Evolutionary conservation across 768 basidiomycete species (phyloP).

Genomic region (Mycena epipterygia): DNA sequence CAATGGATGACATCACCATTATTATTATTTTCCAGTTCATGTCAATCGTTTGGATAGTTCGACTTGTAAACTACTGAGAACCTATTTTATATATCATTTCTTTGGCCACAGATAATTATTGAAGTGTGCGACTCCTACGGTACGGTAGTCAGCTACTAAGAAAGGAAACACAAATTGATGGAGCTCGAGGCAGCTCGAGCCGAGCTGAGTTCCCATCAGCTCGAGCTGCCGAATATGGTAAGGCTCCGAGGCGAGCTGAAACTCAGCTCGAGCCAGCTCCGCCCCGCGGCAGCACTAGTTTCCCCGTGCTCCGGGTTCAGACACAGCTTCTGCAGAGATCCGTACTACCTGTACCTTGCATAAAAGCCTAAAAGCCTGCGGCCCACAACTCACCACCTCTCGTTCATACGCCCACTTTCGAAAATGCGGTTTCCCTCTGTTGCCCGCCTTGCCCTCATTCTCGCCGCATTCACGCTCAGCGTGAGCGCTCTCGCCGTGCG

Average conservation of each 20-base stretch:
- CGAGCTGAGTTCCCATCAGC: conserved; percentile 2
- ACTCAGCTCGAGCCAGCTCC: too few species aligned
- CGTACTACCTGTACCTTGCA: not conserved
- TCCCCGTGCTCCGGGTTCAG: conserved; percentile 7
- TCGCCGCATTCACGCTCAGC: conserved; percentile 2
- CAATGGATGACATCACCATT: too few species aligned
- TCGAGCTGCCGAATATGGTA: conserved; percentile 8
- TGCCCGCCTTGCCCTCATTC: conserved; percentile 12
- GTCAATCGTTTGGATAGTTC: too few species aligned
- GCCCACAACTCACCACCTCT: not conserved
- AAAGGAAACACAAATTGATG: too few species aligned
- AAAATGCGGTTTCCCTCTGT: conserved; percentile 7
- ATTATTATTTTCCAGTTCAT: too few species aligned
- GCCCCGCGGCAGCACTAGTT: too few species aligned
- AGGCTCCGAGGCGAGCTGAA: not conserved
- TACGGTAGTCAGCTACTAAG: too few species aligned
- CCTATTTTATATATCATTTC: too few species aligned
- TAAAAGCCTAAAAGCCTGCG: conserved; percentile 17
- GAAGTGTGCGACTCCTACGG: too few species aligned
- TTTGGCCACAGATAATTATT: too few species aligned
- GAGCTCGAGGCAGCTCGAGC: not conserved
- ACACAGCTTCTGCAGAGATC: conserved; percentile 13
- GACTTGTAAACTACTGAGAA: too few species aligned
- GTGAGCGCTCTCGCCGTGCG: conserved; percentile 5
- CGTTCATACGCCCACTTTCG: conserved; percentile 3